Percentiles rank a stretch among this genome's conserved stretches.
Evolutionary conservation across 2,329 filamentous ascomycete species (phyloP).

Genomic region (Pyrenochaeta sp.): DNA sequence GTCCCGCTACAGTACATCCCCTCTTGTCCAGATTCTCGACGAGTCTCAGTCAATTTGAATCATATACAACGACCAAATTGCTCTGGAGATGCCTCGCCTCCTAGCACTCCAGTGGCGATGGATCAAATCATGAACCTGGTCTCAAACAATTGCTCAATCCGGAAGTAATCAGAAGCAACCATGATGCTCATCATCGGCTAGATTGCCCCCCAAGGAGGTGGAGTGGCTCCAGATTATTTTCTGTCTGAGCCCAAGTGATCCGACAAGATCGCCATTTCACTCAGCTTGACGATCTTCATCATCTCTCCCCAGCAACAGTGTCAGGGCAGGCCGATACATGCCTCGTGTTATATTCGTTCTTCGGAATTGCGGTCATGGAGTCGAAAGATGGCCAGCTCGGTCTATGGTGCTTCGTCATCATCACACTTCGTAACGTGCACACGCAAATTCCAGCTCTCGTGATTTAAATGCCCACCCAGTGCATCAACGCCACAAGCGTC

Average conservation of each 20-base stretch:
- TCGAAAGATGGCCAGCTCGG: slow-evolving; percentile 10
- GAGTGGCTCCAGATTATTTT: background rate
- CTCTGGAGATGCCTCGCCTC: background rate
- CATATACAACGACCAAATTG: background rate
- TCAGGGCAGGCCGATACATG: background rate
- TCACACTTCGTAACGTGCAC: slow-evolving; percentile 4
- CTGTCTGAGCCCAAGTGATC: background rate
- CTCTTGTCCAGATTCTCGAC: background rate
- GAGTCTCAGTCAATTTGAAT: background rate
- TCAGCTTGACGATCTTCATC: background rate
- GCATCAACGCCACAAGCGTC: slow-evolving; percentile 24
- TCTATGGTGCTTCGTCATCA: slow-evolving; percentile 19
- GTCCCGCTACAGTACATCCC: too few species aligned
- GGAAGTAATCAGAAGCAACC: background rate
- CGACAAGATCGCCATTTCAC: background rate
- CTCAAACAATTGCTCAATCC: background rate
- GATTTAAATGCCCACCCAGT: slow-evolving; percentile 6
- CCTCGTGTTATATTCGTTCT: slow-evolving; percentile 5
- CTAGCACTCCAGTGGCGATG: background rate
- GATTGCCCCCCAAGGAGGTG: background rate
- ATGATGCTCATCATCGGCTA: background rate
- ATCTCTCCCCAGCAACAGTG: background rate
- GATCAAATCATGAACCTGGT: background rate
- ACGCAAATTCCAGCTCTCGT: slow-evolving; percentile 16
- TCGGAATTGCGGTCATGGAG: slow-evolving; percentile 9